These are phyloP conservation scores for Capsicum pubescens DNA, from an alignment of 257 asterid species.

Conservation along the genomic window DNA sequence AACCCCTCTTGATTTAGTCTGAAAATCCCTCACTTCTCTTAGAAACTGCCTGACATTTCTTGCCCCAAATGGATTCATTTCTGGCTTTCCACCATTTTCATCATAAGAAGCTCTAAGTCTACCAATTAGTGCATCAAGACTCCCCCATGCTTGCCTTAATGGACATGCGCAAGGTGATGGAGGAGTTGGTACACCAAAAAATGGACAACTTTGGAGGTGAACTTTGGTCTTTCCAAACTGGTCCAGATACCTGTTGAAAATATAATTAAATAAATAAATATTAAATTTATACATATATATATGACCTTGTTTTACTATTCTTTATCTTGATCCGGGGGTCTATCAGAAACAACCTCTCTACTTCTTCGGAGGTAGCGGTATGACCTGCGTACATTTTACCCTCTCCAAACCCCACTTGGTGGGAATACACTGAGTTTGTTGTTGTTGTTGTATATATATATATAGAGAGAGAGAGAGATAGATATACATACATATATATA, in stretches of 20 bases:
- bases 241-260: slow-evolving; percentile 33
- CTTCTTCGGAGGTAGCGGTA: too few relatives aligned
- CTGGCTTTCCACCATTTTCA: slow-evolving; percentile 49
- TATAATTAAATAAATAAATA: not conserved
- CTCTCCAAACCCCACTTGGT: too few relatives aligned
- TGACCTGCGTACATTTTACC: too few relatives aligned
- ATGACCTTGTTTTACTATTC: not conserved
- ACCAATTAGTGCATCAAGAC: slow-evolving; percentile 51
- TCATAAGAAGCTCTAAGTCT: slow-evolving; percentile 53
- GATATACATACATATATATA: too few relatives aligned
- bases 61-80: slow-evolving; percentile 48
- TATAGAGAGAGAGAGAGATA: too few relatives aligned
- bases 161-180: slow-evolving; percentile 49
- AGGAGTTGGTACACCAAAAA: slow-evolving; percentile 43
- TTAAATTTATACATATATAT: not conserved
- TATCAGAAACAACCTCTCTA: too few relatives aligned
- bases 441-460: too few relatives aligned
- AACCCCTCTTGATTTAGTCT: slow-evolving; percentile 51
- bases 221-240: slow-evolving; percentile 51
- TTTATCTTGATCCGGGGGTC: too few relatives aligned
- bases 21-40: slow-evolving; percentile 51
- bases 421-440: too few relatives aligned
- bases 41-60: slow-evolving; percentile 46
- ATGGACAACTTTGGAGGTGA: slow-evolving; percentile 47
- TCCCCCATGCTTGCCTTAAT: slow-evolving; percentile 54